These are phyloP conservation scores for Colletotrichum sp. DNA, from an alignment of 2,329 filamentous ascomycete species.

Conservation along the genomic window DNA sequence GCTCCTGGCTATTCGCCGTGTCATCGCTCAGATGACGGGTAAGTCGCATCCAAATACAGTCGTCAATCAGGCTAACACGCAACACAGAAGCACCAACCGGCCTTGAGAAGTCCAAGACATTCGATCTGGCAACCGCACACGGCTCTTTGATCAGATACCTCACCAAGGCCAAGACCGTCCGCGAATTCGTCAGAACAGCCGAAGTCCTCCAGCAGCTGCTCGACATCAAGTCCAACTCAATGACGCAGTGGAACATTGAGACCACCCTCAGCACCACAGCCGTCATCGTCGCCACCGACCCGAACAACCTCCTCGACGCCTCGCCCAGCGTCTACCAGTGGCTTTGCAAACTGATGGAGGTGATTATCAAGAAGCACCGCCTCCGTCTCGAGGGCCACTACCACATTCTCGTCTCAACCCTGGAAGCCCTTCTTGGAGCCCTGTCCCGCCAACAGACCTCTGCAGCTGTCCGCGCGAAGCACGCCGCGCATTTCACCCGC, in stretches of 20 bases:
- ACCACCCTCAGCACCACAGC: constrained; percentile 52
- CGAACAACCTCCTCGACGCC: constrained; percentile 26
- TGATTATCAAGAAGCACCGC: constrained; percentile 64
- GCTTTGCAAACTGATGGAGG: constrained; percentile 59
- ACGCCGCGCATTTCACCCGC: constrained; percentile 58
- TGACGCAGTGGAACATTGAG: constrained; percentile 66
- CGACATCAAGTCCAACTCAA: constrained; percentile 52
- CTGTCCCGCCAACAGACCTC: constrained; percentile 43
- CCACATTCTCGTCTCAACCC: constrained; percentile 58
- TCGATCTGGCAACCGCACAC: constrained; percentile 46
- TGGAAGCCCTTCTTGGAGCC: constrained; percentile 61
- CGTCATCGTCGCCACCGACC: constrained; percentile 31
- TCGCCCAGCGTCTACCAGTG: constrained; percentile 46
- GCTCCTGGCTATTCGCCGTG: constrained; percentile 47
- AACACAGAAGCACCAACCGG: constrained; percentile 5
- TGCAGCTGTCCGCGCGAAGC: constrained; percentile 34
- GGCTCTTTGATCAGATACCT: constrained; percentile 42
- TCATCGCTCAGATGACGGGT: constrained; percentile 46
- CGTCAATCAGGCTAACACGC: not conserved
- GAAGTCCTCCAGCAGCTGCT: constrained; percentile 51
- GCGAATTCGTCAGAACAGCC: constrained; percentile 42
- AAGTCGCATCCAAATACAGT: constrained; percentile 16
- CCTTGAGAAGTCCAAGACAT: constrained; percentile 27
- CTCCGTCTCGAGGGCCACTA: constrained; percentile 67
- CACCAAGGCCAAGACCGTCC: constrained; percentile 27